These are phyloP conservation scores for Aureobasidium sp. DNA, from an alignment of 2,329 filamentous ascomycete species.

Conservation along the genomic window DNA sequence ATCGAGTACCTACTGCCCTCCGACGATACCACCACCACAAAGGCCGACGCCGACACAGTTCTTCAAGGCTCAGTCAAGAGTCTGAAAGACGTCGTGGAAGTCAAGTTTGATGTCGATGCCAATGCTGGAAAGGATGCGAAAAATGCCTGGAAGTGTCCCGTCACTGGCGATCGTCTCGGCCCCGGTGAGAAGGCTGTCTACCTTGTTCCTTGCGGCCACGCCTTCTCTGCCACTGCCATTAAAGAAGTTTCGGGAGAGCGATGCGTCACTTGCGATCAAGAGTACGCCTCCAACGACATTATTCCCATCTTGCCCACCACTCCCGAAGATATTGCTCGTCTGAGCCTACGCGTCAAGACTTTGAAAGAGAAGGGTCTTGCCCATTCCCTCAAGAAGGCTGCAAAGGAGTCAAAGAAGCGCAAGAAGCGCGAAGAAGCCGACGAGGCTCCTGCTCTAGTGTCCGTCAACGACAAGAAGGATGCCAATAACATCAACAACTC, in stretches of 20 bases:
- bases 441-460: slow-evolving; percentile 10
- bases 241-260: slow-evolving; percentile 50
- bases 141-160: slow-evolving; percentile 65
- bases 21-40: slow-evolving; percentile 37
- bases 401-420: slow-evolving; percentile 60
- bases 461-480: slow-evolving; percentile 7
- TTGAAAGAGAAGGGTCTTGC: slow-evolving; percentile 65
- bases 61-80: slow-evolving; percentile 60
- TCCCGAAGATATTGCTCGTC: slow-evolving; percentile 58
- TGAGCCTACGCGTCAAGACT: slow-evolving; percentile 58
- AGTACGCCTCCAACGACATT: slow-evolving; percentile 65
- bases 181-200: slow-evolving; percentile 66
- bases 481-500: slow-evolving; percentile 72
- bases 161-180: slow-evolving; percentile 80
- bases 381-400: slow-evolving; percentile 78
- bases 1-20: slow-evolving; percentile 57
- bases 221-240: slow-evolving; percentile 79
- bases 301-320: slow-evolving; percentile 71
- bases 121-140: slow-evolving; percentile 38
- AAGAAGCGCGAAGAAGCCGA: slow-evolving; percentile 33
- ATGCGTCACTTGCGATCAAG: slow-evolving; percentile 59
- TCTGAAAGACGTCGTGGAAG: slow-evolving; percentile 76
- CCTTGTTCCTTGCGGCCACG: slow-evolving; percentile 89
- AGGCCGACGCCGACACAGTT: slow-evolving; percentile 53
- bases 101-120: slow-evolving; percentile 59